Evolutionary conservation across 768 basidiomycete genomes (phyloP).

Genomic region (Amylocystis lapponica): DNA sequence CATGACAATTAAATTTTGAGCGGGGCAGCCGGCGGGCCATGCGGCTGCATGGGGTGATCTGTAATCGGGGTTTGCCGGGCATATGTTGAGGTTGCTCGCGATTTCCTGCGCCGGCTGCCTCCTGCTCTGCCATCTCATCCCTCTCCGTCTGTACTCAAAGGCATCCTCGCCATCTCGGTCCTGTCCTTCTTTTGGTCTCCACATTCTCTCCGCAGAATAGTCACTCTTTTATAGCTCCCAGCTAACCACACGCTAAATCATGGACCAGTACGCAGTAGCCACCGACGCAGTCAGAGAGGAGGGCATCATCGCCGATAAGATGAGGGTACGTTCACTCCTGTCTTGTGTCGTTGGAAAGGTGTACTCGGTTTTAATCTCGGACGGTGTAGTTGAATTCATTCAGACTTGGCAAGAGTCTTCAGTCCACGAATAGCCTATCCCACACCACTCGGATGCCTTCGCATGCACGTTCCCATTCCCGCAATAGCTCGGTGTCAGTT

Average conservation of each 20-base stretch:
- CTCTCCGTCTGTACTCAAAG: constrained; percentile 1
- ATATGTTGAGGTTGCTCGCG: background rate
- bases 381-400: constrained; percentile 63
- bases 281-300: constrained; percentile 26
- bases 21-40: too few relatives aligned
- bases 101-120: background rate
- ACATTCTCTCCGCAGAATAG: constrained; percentile 29
- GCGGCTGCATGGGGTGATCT: too few relatives aligned
- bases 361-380: constrained; percentile 2
- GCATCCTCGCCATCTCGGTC: constrained; percentile 21
- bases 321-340: constrained; percentile 31
- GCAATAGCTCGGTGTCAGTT: constrained; percentile 46
- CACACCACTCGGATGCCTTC: constrained; percentile 35
- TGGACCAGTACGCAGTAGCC: constrained; percentile 33
- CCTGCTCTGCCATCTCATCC: constrained; percentile 11
- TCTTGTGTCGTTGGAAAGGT: background rate
- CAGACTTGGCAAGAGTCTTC: constrained; percentile 46
- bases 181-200: constrained; percentile 31
- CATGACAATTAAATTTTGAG: too few relatives aligned
- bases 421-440: constrained; percentile 34
- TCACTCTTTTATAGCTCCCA: constrained; percentile 31
- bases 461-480: constrained; percentile 68
- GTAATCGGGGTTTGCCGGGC: background rate
- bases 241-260: constrained; percentile 22
- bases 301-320: constrained; percentile 32